Percentiles rank a stretch among this genome's conserved stretches.
These are phyloP conservation scores for Diaporthe sp. DNA, from an alignment of 2,329 filamentous ascomycete species.

Conservation along the genomic window DNA sequence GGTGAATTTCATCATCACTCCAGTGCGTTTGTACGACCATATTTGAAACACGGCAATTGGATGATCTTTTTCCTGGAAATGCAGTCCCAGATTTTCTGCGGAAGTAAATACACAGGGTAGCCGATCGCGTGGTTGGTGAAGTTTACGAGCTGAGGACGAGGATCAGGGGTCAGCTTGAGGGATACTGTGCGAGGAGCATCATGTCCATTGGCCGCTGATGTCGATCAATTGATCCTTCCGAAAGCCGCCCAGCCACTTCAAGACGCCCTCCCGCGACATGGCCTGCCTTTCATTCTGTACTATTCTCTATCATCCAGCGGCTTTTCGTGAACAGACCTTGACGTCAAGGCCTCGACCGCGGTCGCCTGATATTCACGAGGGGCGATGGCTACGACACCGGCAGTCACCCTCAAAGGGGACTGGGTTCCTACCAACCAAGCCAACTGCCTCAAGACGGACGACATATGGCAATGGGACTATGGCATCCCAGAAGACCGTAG, in stretches of 20 bases:
- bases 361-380: background rate
- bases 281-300: background rate
- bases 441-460: constrained; percentile 17
- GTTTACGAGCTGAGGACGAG: background rate
- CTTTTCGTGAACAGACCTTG: background rate
- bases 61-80: background rate
- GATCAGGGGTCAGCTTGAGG: background rate
- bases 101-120: background rate
- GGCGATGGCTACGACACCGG: constrained; percentile 1
- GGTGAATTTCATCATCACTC: background rate
- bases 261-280: background rate
- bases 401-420: constrained; percentile 16
- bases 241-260: background rate
- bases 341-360: background rate
- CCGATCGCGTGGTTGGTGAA: background rate
- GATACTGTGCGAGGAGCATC: background rate
- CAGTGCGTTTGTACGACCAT: background rate
- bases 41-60: background rate
- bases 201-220: background rate
- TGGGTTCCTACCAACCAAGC: constrained; percentile 9
- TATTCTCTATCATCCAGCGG: background rate
- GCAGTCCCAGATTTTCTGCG: too few relatives aligned
- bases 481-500: background rate
- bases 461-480: constrained; percentile 23
- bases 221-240: constrained; percentile 14